phyloP scores from a whole-genome alignment of 1,139 yeast genomes.

The Candida frijolesensis region DNA sequence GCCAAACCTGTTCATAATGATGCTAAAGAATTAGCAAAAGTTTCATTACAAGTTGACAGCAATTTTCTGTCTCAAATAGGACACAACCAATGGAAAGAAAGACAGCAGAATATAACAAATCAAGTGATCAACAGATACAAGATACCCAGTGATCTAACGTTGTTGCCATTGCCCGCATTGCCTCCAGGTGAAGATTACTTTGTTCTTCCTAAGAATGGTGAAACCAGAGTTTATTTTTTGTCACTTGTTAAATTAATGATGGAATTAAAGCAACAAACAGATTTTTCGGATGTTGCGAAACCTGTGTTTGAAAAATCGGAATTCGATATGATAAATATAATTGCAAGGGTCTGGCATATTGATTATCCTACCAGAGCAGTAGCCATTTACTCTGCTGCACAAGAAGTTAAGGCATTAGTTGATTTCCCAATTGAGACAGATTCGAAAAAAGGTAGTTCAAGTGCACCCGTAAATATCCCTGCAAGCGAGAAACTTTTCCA shows the following conservation, averaged over 20 bases:
- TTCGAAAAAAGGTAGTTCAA: conserved; percentile 11
- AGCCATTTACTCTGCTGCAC: conserved; percentile 56
- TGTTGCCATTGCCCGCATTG: conserved; percentile 29
- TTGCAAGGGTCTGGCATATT: conserved; percentile 64
- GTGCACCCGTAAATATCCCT: conserved; percentile 30
- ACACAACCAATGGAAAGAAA: conserved; percentile 56
- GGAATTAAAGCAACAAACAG: conserved; percentile 21
- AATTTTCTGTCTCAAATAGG: conserved; percentile 39
- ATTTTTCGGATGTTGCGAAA: conserved; percentile 15
- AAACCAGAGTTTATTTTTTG: conserved; percentile 7
- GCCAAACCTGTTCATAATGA: conserved; percentile 50
- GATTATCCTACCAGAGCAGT: conserved; percentile 55
- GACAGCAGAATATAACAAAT: conserved; percentile 43
- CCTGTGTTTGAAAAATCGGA: conserved; percentile 42
- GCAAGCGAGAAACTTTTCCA: conserved; percentile 31
- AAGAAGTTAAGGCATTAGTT: conserved; percentile 40
- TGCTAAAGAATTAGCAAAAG: conserved; percentile 27
- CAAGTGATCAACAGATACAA: conserved; percentile 42
- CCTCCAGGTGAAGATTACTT: conserved; percentile 39
- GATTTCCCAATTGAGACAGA: conserved; percentile 29
- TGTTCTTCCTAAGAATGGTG: conserved; percentile 38
- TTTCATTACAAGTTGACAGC: not conserved
- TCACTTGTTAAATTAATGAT: conserved; percentile 9
- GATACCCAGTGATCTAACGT: conserved; percentile 35
- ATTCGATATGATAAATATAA: conserved; percentile 42